Conservation (phyloP, 78 protist species). For the Emiliania huxleyi region DNA sequence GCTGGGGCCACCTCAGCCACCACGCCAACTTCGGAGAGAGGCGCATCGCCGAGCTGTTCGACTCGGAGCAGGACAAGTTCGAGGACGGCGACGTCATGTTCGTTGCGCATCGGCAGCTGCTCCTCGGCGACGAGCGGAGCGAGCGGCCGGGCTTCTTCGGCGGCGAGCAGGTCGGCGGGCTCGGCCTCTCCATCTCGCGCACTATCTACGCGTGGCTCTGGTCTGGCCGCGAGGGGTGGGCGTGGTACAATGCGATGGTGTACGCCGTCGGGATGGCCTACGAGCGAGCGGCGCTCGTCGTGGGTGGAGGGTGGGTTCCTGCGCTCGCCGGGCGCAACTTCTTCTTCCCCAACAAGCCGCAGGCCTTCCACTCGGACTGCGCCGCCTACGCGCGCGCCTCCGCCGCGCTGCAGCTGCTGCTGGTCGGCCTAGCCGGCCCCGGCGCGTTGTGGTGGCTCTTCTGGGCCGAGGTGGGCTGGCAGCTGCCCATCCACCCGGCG, state of each 20-base stretch:
- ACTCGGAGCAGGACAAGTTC: background rate
- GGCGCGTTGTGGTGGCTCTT: background rate
- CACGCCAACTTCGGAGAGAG: background rate
- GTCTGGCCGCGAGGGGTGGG: background rate
- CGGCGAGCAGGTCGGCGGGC: background rate
- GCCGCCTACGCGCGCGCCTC: background rate
- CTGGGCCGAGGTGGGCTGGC: background rate
- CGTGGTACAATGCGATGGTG: background rate
- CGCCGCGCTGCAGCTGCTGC: background rate
- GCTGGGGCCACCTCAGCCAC: background rate
- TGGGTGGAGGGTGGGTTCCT: background rate
- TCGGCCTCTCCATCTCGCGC: slow-evolving; percentile 10
- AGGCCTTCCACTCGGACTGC: background rate
- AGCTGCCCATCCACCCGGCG: background rate
- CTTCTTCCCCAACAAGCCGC: slow-evolving; percentile 18
- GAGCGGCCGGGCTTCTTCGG: background rate
- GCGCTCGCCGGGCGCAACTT: background rate
- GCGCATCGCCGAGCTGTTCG: background rate
- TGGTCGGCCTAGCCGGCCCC: background rate
- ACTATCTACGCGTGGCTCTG: background rate
- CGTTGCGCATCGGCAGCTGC: background rate
- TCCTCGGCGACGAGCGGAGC: background rate
- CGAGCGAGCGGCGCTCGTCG: background rate
- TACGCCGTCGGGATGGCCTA: background rate
- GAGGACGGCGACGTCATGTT: slow-evolving; percentile 16